These are phyloP conservation scores for Fusarium anguioides DNA, from an alignment of 2,329 filamentous ascomycete genomes.

Conservation along the genomic window DNA sequence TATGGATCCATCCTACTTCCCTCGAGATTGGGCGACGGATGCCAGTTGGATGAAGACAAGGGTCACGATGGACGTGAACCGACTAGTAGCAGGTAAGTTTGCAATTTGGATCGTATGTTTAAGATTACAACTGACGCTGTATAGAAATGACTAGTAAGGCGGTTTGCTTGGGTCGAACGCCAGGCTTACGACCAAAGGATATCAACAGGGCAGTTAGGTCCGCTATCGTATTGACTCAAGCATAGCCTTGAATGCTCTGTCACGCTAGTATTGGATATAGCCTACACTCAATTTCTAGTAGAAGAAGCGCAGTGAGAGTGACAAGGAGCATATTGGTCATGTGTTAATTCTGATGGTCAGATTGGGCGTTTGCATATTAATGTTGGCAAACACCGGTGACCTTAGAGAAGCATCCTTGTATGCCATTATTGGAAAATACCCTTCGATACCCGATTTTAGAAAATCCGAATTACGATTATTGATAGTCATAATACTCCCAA, in stretches of 20 bases:
- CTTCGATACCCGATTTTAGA: neutral
- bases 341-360: neutral
- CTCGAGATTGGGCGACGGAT: constrained; percentile 31
- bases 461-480: neutral
- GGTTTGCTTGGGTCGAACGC: constrained; percentile 54
- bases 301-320: neutral
- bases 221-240: constrained; percentile 30
- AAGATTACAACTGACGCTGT: neutral
- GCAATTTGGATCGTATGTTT: rapidly evolving
- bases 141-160: constrained; percentile 51
- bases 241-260: neutral
- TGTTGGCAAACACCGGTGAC: neutral
- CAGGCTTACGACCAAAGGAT: constrained; percentile 54
- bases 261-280: neutral
- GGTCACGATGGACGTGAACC: constrained; percentile 51
- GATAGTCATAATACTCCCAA: neutral
- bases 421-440: neutral
- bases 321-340: neutral
- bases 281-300: neutral
- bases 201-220: constrained; percentile 48
- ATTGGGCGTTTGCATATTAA: constrained; percentile 10
- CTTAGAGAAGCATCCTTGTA: neutral
- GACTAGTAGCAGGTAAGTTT: constrained; percentile 50
- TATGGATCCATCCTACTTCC: constrained; percentile 20
- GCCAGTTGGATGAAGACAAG: constrained; percentile 46